Base-by-base conservation (phyloP, 2,329 filamentous ascomycete species). In the Pestalotiopsis sp. region DNA sequence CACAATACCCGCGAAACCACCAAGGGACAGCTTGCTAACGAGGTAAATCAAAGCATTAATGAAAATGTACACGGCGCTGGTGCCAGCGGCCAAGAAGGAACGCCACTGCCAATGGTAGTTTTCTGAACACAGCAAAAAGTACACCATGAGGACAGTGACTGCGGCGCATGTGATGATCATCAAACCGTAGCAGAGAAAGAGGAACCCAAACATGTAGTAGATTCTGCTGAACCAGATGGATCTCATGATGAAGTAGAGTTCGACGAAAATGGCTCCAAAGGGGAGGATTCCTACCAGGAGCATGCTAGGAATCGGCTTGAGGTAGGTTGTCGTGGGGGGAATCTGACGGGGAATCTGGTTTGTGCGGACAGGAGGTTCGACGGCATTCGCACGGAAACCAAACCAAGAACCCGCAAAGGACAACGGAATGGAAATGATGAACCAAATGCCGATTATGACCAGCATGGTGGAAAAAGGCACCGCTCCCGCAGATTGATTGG, bases 31-130 rank as follows among this genome's bases (percentile, higher is more conserved):
- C 79, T 95, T 94, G 76, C 93, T 95, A 45, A 94, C 84, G 88
- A 96, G 96, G 82, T 98, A 98, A 66, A 98, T 86, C 74, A 99
- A 82, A 66, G 94, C 95, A 80, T 97, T 97, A 52, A 92, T 83
- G 80, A 98, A 98, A 61, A 99, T 94, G 78, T 98, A 99, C 14
- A 89, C 89, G 1, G 95, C 95, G 66, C 92, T 97, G 77, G 94
- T 95, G 69, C 96, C 96, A 0, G 94, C 94, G 2, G 94, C 95
- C 69, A 94, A 87, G 84, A 99, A 99, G 5, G 94, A 91, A 66
- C 96, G 90, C 96, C 96, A 99, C 76, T 98, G 96, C 96, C 96
- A 99, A 80, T 97, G 93, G 82, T 99, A 99, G 82, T 99, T 96
- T 83, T 99, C 96, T 0, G 94, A 91, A 78, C 95, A 98, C 14